Conservation (phyloP, 129 eudicot species). For the Centella asiatica region DNA sequence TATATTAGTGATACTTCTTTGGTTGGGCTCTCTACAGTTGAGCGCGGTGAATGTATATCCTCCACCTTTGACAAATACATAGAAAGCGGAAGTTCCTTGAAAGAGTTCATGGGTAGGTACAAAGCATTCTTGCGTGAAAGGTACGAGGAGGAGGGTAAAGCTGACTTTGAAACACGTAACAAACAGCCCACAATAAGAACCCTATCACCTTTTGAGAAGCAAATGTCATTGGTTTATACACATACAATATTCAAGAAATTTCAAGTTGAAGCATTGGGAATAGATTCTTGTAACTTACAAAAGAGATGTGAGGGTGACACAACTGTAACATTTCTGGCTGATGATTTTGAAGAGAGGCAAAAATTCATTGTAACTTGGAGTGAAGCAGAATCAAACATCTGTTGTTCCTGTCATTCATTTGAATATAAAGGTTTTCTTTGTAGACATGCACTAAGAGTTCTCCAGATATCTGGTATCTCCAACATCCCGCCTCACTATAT, state of each 20-base stretch:
- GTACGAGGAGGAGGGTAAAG: constrained; percentile 26
- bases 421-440: constrained; percentile 31
- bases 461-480: constrained; percentile 21
- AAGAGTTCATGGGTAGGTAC: constrained; percentile 23
- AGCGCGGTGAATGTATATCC: constrained; percentile 16
- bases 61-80: constrained; percentile 23
- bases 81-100: constrained; percentile 8
- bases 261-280: constrained; percentile 30
- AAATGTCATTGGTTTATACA: constrained; percentile 27
- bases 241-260: constrained; percentile 20
- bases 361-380: constrained; percentile 22
- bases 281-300: constrained; percentile 15
- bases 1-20: constrained; percentile 20
- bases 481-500: constrained; percentile 21
- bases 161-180: constrained; percentile 17
- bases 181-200: constrained; percentile 16
- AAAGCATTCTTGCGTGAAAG: constrained; percentile 19
- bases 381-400: constrained; percentile 9
- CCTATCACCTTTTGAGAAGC: constrained; percentile 26
- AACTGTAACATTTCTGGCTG: constrained; percentile 8
- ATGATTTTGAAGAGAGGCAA: constrained; percentile 20
- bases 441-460: constrained; percentile 30
- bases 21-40: constrained; percentile 27
- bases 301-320: constrained; percentile 15
- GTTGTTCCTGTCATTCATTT: constrained; percentile 27